Percentiles rank a stretch among this genome's conserved stretches.
Conservation (phyloP, 78 protist species). For the Diacronema lutheri region DNA sequence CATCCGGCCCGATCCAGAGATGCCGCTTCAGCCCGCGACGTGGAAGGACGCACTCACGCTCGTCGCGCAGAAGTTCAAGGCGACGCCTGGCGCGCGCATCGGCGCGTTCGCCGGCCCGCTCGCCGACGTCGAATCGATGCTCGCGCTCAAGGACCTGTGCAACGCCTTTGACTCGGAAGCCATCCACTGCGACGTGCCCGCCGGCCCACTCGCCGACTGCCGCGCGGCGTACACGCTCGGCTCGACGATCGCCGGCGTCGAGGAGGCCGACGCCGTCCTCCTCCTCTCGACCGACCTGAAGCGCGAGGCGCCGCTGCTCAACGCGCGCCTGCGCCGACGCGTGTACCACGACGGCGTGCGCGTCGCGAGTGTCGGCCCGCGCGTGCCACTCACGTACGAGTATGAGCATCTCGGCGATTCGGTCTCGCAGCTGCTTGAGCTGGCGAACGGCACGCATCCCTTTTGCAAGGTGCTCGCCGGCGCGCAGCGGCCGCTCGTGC, state of each 20-base stretch:
- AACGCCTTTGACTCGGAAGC: background rate
- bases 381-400: constrained; percentile 31
- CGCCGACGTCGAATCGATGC: constrained; percentile 34
- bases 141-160: constrained; percentile 47
- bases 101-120: constrained; percentile 43
- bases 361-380: constrained; percentile 39
- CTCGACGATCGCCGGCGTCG: constrained; percentile 42
- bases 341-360: constrained; percentile 10
- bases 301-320: constrained; percentile 56
- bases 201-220: background rate
- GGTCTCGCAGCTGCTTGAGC: background rate
- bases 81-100: background rate
- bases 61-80: background rate
- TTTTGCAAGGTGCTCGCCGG: background rate
- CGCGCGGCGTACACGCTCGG: constrained; percentile 42
- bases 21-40: background rate
- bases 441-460: constrained; percentile 15
- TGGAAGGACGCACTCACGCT: constrained; percentile 45
- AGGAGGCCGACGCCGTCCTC: constrained; percentile 51
- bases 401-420: constrained; percentile 39
- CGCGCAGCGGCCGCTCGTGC: constrained; percentile 51
- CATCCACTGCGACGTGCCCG: background rate
- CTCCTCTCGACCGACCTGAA: constrained; percentile 59
- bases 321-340: constrained; percentile 56
- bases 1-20: background rate